phyloP scores from a whole-genome alignment of 2,329 filamentous ascomycete genomes.

The Sclerotiophoma versabilis region DNA sequence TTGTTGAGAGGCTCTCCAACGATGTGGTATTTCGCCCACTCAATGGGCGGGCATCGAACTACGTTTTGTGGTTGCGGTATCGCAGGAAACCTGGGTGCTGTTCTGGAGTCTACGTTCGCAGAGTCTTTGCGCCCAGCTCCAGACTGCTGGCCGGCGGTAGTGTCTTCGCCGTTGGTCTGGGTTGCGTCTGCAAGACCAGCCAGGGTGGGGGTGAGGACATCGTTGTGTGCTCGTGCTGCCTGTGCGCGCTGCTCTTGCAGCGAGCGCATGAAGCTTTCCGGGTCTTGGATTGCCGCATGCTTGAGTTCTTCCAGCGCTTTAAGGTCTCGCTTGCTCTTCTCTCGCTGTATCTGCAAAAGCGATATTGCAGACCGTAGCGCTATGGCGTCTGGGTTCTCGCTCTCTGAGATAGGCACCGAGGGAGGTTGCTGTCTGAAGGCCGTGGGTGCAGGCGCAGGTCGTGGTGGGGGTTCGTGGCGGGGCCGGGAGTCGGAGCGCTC shows the following conservation, averaged over 20 bases:
- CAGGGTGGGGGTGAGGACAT: slow-evolving; percentile 49
- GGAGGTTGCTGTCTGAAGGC: slow-evolving; percentile 53
- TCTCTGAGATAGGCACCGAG: slow-evolving; percentile 55
- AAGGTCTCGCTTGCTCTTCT: slow-evolving; percentile 79
- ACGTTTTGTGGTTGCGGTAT: slow-evolving; percentile 83
- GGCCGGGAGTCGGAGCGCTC: slow-evolving; percentile 34
- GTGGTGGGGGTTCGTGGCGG: slow-evolving; percentile 39
- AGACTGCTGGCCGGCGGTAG: slow-evolving; percentile 20
- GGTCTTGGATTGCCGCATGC: slow-evolving; percentile 72
- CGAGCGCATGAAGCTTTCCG: slow-evolving; percentile 74
- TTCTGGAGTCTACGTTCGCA: slow-evolving; percentile 23
- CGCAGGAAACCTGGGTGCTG: slow-evolving; percentile 59
- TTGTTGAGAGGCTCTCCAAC: slow-evolving; percentile 84
- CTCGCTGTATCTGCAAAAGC: slow-evolving; percentile 84
- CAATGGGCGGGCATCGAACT: slow-evolving; percentile 85
- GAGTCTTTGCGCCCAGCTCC: slow-evolving; percentile 40
- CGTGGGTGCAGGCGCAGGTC: slow-evolving; percentile 16
- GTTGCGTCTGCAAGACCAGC: slow-evolving; percentile 44
- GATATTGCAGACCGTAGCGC: slow-evolving; percentile 86
- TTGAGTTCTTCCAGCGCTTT: slow-evolving; percentile 73
- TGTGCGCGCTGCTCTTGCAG: slow-evolving; percentile 65
- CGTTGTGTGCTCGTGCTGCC: slow-evolving; percentile 35
- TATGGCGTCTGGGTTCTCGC: slow-evolving; percentile 81
- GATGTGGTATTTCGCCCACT: slow-evolving; percentile 95
- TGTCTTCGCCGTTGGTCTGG: slow-evolving; percentile 32